Base-by-base conservation (phyloP, 1,284 basidiomycete species). In the Fomes fomentarius region DNA sequence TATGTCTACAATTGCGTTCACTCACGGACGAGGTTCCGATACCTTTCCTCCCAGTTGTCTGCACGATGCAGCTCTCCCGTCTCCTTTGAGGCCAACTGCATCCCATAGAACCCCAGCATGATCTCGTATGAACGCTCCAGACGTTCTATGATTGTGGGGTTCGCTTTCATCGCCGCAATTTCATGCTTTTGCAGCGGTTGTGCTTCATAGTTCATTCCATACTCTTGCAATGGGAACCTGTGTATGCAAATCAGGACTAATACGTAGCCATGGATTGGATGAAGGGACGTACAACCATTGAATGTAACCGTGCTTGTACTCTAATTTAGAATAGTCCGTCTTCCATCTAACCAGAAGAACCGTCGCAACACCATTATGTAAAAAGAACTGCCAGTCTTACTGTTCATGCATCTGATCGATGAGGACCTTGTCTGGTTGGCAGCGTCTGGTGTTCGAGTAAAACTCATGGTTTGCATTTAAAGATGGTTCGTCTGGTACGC, bases 91-190 rank as follows among this genome's bases (percentile, higher is more conserved):
- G 81, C 67, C 14, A 89, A 76, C 31, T 74, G 74, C 83, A 90
- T 87, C 22, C 86, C 87, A 63, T 87, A 89, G 70, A 90, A 90
- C 64, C 86, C 84, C 9, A 89, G 78, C 85, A 89, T 88, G 54
- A 89, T 79, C 56, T 69, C 71, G 68, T 89, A 91, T 4, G 89
- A 90, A 28, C 71, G 71, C 3, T 84, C 52, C 22, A 91, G 64
- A 41, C 86, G 81, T 40, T 71, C 62, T 22, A 83, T 67, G 40
- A 88, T 75, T 44, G 63, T 65, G 30, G 76, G 66, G 65, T 84
- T 76, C 3, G 71, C 70, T 58, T 76, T 82, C 82, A 91, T 89
- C 21, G 76, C 69, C 15, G 74, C 67, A 39, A 85, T 79, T 67
- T 91, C 89, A 65, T 88, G 85, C 6, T 64, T 71, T 61, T 85